These are phyloP conservation scores for Oryza rufipogon DNA, from an alignment of 176 grass and related monocot species.

Conservation along the genomic window DNA sequence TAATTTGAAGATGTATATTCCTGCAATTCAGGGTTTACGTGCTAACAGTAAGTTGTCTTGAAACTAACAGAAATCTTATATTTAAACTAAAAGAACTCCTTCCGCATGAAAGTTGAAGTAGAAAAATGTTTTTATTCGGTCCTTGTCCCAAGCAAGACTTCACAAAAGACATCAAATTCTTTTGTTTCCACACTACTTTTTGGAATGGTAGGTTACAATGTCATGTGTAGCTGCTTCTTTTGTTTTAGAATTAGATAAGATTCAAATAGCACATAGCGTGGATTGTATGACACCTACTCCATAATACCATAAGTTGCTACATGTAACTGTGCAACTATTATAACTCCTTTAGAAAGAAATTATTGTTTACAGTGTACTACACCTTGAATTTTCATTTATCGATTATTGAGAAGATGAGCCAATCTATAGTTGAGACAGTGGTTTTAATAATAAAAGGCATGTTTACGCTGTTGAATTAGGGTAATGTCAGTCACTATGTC, in stretches of 20 bases:
- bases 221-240: neutral
- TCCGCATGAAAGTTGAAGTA: neutral
- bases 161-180: neutral
- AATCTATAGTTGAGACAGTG: conserved; percentile 9
- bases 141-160: neutral
- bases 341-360: neutral
- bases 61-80: neutral
- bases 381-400: neutral
- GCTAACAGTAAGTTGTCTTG: neutral
- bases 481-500: conserved; percentile 2
- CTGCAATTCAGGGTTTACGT: neutral
- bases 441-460: neutral
- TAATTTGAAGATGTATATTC: neutral
- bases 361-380: neutral
- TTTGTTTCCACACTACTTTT: neutral
- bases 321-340: neutral
- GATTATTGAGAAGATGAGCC: neutral
- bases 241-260: conserved; percentile 6
- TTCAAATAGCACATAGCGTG: conserved; percentile 8
- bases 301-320: neutral
- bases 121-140: conserved; percentile 1
- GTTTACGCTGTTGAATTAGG: neutral
- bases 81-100: conserved; percentile 2
- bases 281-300: neutral
- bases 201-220: neutral